Base-by-base conservation (phyloP, 768 basidiomycete species). In the Naganishia onofrii region DNA sequence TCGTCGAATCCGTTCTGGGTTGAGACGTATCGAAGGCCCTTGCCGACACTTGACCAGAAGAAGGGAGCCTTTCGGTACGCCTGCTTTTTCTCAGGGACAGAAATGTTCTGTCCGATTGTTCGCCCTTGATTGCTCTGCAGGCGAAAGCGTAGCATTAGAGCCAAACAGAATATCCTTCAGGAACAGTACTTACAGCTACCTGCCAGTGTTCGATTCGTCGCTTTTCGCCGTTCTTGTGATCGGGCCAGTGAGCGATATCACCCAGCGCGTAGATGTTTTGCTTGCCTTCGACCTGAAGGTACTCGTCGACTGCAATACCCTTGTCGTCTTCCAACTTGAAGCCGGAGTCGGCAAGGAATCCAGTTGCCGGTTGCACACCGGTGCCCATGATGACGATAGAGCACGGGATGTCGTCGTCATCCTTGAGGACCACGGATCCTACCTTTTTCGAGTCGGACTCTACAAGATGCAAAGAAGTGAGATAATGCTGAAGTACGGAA, bases 161-260 rank as follows among this genome's bases (percentile, higher is more conserved):
- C 21, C 44, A 13, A 51, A 36, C 44, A 13, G 42, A 21, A 7
- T 57, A 7, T 31, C 10, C 7, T 9, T 31, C 29, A 9, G 28
- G 28, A 76, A 76, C 69, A 90, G n/a, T 89, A 79, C 94, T 93
- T 56, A 88, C 87, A 19, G 92, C 92, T 69, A 93, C 91, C 81
- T 92, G 92, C 92, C 93, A 95, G 80, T 95, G 93, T 80, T 95
- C 92, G 69, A 94, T 88, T 58, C 92, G 82, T 17, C 88, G 87
- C 8, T 82, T 83, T 32, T 81, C 79, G 3, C 82, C 79, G 69
- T 89, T 87, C 12, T 90, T 89, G 80, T 89, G 90, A 71, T 90
- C 88, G 10, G 89, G 88, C 80, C 90, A 91, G 48, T 86, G 84
- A 0, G 91, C 91, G 75, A 94, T 90, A 80, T 93, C 92, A 68